Base-by-base conservation (phyloP, 805 yeast species). In the Lipomyces sp. region DNA sequence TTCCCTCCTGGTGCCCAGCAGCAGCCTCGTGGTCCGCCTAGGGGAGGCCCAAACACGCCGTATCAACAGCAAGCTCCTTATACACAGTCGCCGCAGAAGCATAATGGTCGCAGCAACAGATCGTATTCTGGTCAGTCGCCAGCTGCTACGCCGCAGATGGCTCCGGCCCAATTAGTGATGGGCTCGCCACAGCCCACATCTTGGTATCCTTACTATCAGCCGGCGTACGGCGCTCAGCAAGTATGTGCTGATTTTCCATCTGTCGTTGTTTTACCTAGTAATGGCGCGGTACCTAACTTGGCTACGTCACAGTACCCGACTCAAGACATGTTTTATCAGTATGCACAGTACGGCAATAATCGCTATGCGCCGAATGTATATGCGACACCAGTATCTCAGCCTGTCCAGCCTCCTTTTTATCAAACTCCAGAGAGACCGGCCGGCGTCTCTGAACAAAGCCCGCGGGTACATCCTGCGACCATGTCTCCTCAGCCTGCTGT, bases 71-170 rank as follows among this genome's bases (percentile, higher is more conserved):
- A 61, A 15, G 7, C 32, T 33, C 50, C 65, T 56, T 59, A 30
- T 29, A 24, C 64, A 34, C 57, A 48, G 35, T 37, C 51, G n/a
- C 55, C 62, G 39, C 50, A 45, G 55, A 67, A 66, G 62, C 64
- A 66, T 42, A 62, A 66, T 63, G 67, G 58, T 18, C 64, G 64
- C 45, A 48, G 48, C 37, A 45, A 59, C 56, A 58, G 67, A 10
- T 10, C 59, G 3, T 59, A 53, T 42, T 33, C 69, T 18, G 57
- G 50, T 18, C 67, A 66, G 53, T 67, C 71, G 10, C 71, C 71
- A 48, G 61, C 37, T 33, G 63, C 61, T 56, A 60, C 69, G 32
- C 67, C 67, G 11, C 69, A 67, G 62, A 62, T 65, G 66, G 34
- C 59, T 15, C 63, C 60, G 18, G 69, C 66, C 51, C 71, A 67